phyloP scores from a whole-genome alignment of 495 filamentous ascomycete genomes.

The Sordaria brevicollis region DNA sequence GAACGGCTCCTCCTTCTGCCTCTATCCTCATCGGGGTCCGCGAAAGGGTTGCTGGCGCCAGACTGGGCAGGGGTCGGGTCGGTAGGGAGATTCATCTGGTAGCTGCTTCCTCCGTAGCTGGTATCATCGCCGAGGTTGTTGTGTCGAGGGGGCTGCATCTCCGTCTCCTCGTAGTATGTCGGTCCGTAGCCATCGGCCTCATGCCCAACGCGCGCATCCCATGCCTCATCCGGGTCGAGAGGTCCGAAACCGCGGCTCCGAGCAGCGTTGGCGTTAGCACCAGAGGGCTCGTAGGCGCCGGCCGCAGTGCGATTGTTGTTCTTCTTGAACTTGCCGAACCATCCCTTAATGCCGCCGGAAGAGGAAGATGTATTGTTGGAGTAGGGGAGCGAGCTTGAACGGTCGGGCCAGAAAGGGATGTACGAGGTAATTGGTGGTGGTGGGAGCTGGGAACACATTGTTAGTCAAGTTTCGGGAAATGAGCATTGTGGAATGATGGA shows the following conservation, averaged over 20 bases:
- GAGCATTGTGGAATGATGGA: conserved; percentile 11
- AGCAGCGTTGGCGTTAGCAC: conserved; percentile 7
- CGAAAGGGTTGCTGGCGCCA: not conserved
- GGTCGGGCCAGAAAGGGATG: conserved; percentile 37
- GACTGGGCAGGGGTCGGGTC: not conserved
- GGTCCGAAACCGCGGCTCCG: conserved; percentile 33
- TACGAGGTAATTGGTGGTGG: conserved; percentile 53
- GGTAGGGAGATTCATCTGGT: conserved; percentile 35
- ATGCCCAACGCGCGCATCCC: conserved; percentile 54
- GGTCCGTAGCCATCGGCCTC: conserved; percentile 46
- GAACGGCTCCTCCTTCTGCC: conserved; percentile 24
- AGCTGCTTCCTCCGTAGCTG: conserved; percentile 16
- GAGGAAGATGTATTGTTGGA: conserved; percentile 35
- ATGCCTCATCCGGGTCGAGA: conserved; percentile 63
- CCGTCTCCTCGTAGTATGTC: conserved; percentile 54
- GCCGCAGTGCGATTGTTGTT: conserved; percentile 44
- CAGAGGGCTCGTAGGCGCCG: conserved; percentile 51
- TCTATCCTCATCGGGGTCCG: conserved; percentile 17
- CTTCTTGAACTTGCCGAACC: conserved; percentile 44
- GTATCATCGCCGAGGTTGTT: not conserved
- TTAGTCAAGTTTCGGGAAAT: not conserved
- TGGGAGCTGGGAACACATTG: conserved; percentile 33
- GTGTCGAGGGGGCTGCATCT: conserved; percentile 30
- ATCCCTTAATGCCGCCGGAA: conserved; percentile 47
- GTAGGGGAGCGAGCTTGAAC: conserved; percentile 23